These are phyloP conservation scores for Trypanosomatidae sp. DNA, from an alignment of 208 protist species.

Conservation along the genomic window DNA sequence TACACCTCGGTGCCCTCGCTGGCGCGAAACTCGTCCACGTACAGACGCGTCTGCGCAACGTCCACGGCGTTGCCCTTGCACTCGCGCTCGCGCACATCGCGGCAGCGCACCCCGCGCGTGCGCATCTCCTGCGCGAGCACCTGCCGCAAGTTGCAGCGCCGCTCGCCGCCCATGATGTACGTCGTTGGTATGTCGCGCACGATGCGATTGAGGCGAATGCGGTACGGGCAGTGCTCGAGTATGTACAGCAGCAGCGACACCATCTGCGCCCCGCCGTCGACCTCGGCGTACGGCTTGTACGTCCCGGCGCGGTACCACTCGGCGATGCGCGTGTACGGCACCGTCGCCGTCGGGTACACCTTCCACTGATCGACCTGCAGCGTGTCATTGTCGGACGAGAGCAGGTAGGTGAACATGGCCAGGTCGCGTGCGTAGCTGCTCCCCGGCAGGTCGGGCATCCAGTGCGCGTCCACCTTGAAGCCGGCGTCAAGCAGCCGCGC, in stretches of 20 bases:
- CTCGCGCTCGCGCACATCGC: constrained; percentile 93
- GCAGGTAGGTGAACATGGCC: constrained; percentile 81
- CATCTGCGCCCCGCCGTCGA: constrained; percentile 61
- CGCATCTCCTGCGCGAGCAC: constrained; percentile 93
- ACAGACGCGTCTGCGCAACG: constrained; percentile 39
- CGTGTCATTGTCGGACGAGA: constrained; percentile 74
- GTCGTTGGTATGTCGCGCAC: constrained; percentile 98
- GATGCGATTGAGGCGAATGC: constrained; percentile 98
- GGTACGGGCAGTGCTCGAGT: constrained; percentile 93
- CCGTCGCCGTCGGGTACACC: constrained; percentile 98
- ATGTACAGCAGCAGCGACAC: constrained; percentile 94
- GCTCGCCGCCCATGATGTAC: constrained; percentile 96
- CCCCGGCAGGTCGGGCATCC: constrained; percentile 99
- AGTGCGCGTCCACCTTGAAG: constrained; percentile 99
- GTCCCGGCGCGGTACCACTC: constrained; percentile 94
- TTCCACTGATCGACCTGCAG: constrained; percentile 99
- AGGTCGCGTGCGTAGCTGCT: constrained; percentile 93
- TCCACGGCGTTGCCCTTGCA: constrained; percentile 71
- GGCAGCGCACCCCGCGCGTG: constrained; percentile 80
- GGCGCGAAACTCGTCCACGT: constrained; percentile 61
- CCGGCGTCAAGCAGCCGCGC: constrained; percentile 93
- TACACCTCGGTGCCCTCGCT: constrained; percentile 77
- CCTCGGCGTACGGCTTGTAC: constrained; percentile 94
- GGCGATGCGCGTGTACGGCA: constrained; percentile 96
- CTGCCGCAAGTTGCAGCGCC: constrained; percentile 97